phyloP scores from a whole-genome alignment of 805 yeast species.

The Cyberlindnera veronae region DNA sequence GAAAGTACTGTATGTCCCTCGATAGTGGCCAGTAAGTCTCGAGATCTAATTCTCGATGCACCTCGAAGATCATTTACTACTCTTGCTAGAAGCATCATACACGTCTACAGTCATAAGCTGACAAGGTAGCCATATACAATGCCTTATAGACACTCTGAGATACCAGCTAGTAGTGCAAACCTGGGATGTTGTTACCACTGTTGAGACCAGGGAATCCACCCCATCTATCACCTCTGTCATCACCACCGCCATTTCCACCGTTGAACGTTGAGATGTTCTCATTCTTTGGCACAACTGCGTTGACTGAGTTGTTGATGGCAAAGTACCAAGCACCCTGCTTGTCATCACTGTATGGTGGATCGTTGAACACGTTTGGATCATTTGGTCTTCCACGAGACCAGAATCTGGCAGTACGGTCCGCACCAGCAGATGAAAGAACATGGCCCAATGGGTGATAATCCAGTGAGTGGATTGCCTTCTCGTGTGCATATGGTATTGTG shows the following conservation, averaged over 20 bases:
- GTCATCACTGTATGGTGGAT: constrained; percentile 71
- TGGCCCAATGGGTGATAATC: constrained; percentile 96
- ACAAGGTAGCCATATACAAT: too few relatives aligned
- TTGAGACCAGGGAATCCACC: constrained; percentile 9
- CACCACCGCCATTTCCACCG: constrained; percentile 5
- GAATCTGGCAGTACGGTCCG: constrained; percentile 87
- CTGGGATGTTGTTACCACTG: constrained; percentile 12
- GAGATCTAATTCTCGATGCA: too few relatives aligned
- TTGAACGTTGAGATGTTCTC: too few relatives aligned
- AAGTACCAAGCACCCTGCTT: constrained; percentile 56
- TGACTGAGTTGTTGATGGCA: constrained; percentile 36
- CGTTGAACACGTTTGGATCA: constrained; percentile 79
- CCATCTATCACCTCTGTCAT: constrained; percentile 2
- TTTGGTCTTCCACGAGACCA: constrained; percentile 94
- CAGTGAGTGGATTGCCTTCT: constrained; percentile 82
- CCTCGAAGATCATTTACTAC: too few relatives aligned
- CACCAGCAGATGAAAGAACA: constrained; percentile 85
- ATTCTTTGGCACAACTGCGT: constrained; percentile 32
- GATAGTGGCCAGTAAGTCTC: too few relatives aligned
- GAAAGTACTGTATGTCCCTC: too few relatives aligned
- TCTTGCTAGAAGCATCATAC: too few relatives aligned
- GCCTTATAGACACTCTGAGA: too few relatives aligned
- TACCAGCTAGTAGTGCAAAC: constrained; percentile 15
- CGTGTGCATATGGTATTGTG: constrained; percentile 87
- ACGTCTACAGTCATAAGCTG: too few relatives aligned